Percentiles rank a stretch among this genome's conserved stretches.
Evolutionary conservation across 2,329 filamentous ascomycete genomes (phyloP).

Genomic region (Cercospora sp.): DNA sequence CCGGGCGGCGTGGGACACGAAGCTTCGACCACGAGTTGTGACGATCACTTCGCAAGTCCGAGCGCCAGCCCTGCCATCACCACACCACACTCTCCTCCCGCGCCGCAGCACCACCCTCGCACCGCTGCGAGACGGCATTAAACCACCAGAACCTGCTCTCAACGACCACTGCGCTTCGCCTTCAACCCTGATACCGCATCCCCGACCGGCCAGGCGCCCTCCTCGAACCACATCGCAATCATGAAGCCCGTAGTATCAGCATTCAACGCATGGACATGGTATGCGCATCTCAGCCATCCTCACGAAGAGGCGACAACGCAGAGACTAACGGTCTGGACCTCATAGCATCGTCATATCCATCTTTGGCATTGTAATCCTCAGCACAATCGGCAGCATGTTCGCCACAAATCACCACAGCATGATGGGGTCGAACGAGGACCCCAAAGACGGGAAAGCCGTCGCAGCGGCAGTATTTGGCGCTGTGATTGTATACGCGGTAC

Average conservation of each 20-base stretch:
- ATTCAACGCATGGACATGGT: slow-evolving; percentile 96
- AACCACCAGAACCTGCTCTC: neutral
- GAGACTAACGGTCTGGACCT: slow-evolving; percentile 10
- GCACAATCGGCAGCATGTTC: slow-evolving; percentile 70
- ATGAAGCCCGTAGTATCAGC: slow-evolving; percentile 96
- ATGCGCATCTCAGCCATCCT: slow-evolving; percentile 40
- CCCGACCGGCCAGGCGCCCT: slow-evolving; percentile 12
- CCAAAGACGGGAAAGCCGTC: slow-evolving; percentile 69
- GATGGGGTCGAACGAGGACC: slow-evolving; percentile 67
- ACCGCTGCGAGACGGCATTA: neutral
- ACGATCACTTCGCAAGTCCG: slow-evolving; percentile 7
- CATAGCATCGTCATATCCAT: slow-evolving; percentile 68
- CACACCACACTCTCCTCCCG: neutral
- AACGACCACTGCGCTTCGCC: neutral
- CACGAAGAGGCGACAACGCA: neutral
- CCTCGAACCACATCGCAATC: slow-evolving; percentile 41
- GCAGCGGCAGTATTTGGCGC: slow-evolving; percentile 84
- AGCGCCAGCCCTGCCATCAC: slow-evolving; percentile 2
- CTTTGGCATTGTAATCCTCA: slow-evolving; percentile 66
- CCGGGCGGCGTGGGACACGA: neutral
- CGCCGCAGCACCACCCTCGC: slow-evolving; percentile 2
- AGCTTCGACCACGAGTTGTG: slow-evolving; percentile 8
- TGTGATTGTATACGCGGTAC: slow-evolving; percentile 83
- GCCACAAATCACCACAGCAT: slow-evolving; percentile 75
- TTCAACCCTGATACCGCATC: neutral